Evolutionary conservation across 495 filamentous ascomycete species (phyloP).

Genomic region (Neurospora sp.): DNA sequence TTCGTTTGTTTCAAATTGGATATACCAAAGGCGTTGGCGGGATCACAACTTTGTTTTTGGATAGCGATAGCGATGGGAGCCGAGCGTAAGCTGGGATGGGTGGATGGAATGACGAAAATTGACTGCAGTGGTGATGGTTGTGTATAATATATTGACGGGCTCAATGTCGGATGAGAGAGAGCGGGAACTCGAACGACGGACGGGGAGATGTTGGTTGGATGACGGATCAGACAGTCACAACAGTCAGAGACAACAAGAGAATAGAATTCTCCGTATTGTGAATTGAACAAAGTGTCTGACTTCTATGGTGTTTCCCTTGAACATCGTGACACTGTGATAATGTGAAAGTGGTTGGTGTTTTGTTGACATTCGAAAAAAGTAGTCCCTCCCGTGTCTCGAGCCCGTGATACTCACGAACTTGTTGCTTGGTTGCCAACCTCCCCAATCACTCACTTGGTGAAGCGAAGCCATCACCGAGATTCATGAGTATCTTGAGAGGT

Average conservation of each 20-base stretch:
- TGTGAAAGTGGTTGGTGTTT: background rate
- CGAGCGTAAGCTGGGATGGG: background rate
- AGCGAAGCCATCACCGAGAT: background rate
- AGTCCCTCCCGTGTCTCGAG: background rate
- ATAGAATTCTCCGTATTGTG: background rate
- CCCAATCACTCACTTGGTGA: background rate
- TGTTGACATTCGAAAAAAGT: background rate
- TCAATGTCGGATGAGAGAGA: too few relatives aligned
- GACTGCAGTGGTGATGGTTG: slow-evolving; percentile 3
- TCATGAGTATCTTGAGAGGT: background rate
- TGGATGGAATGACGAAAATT: background rate
- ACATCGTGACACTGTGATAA: background rate
- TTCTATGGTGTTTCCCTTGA: background rate
- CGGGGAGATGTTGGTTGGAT: too few relatives aligned
- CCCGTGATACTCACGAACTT: background rate
- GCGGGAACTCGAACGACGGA: too few relatives aligned
- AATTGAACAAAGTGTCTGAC: background rate
- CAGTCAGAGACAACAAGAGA: background rate
- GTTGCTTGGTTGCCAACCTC: background rate
- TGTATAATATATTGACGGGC: slow-evolving; percentile 14
- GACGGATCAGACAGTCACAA: background rate
- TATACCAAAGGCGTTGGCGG: slow-evolving; percentile 21
- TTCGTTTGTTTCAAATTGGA: slow-evolving; percentile 6
- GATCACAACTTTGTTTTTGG: slow-evolving; percentile 1
- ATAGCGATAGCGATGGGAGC: background rate